phyloP scores from a whole-genome alignment of 2,329 filamentous ascomycete species.

The Colletotrichum sp. region DNA sequence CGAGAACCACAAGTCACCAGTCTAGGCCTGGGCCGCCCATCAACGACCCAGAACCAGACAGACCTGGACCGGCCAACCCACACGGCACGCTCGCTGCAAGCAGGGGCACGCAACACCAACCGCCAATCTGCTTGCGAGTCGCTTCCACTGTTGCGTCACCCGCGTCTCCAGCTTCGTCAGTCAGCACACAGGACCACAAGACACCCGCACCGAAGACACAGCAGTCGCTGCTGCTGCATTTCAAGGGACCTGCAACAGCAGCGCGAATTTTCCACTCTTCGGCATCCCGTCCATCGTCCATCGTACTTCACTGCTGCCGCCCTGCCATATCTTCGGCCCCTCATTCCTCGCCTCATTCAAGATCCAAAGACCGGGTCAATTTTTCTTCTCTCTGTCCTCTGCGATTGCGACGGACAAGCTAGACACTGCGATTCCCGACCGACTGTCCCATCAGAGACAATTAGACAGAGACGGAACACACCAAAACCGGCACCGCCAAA shows the following conservation, averaged over 20 bases:
- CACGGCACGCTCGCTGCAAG: slow-evolving; percentile 4
- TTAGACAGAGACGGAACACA: not conserved
- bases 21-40: not conserved
- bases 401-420: not conserved
- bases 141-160: slow-evolving; percentile 15
- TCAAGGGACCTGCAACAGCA: not conserved
- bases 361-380: not conserved
- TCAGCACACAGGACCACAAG: not conserved
- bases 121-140: slow-evolving; percentile 6
- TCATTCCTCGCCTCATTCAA: not conserved
- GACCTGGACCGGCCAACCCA: not conserved
- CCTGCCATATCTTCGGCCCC: not conserved
- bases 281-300: not conserved
- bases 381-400: not conserved
- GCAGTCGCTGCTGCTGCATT: not conserved
- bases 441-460: not conserved
- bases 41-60: not conserved
- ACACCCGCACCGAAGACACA: not conserved
- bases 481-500: not conserved
- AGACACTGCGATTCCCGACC: not conserved
- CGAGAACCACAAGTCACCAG: not conserved
- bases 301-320: not conserved
- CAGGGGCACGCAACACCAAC: not conserved
- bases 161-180: slow-evolving; percentile 10
- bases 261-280: not conserved